phyloP scores from a whole-genome alignment of 768 basidiomycete genomes.

The Boletellus ananas region DNA sequence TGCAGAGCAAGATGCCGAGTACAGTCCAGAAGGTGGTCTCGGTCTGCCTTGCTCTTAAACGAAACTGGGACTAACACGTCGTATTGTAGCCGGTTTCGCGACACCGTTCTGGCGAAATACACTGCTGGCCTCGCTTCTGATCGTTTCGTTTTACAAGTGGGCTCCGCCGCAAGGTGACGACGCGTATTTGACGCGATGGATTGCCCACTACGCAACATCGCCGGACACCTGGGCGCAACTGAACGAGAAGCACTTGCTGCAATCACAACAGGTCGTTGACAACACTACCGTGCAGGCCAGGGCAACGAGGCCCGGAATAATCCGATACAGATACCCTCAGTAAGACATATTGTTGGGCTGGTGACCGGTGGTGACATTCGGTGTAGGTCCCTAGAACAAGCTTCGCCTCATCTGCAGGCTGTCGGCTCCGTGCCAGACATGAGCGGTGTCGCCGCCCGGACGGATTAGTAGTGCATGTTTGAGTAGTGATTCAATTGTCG shows the following conservation, averaged over 20 bases:
- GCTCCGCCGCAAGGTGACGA: slow-evolving; percentile 61
- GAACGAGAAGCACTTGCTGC: slow-evolving; percentile 54
- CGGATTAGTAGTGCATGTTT: slow-evolving; percentile 13
- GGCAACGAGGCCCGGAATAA: slow-evolving; percentile 44
- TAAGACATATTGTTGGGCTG: slow-evolving; percentile 37
- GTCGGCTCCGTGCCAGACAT: slow-evolving; percentile 48
- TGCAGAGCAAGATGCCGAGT: slow-evolving; percentile 36
- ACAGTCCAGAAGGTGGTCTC: slow-evolving; percentile 54
- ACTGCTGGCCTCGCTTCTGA: slow-evolving; percentile 46
- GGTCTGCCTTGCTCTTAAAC: slow-evolving; percentile 14
- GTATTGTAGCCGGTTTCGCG: slow-evolving; percentile 45
- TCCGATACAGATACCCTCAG: slow-evolving; percentile 72
- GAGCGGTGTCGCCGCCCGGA: slow-evolving; percentile 34
- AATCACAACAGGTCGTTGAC: slow-evolving; percentile 38
- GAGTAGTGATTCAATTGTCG: too few species aligned
- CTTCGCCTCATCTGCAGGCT: slow-evolving; percentile 56
- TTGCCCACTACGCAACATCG: slow-evolving; percentile 54
- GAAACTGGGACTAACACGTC: slow-evolving; percentile 2
- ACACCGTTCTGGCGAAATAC: slow-evolving; percentile 68
- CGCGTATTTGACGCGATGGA: slow-evolving; percentile 62
- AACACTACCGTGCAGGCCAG: slow-evolving; percentile 40
- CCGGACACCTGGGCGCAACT: slow-evolving; percentile 50
- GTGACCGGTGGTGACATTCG: slow-evolving; percentile 2
- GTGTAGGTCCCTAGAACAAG: slow-evolving; percentile 52
- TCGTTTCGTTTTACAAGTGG: slow-evolving; percentile 60